These are phyloP conservation scores for Fusarium sp. DNA, from an alignment of 2,329 filamentous ascomycete genomes.

Conservation along the genomic window DNA sequence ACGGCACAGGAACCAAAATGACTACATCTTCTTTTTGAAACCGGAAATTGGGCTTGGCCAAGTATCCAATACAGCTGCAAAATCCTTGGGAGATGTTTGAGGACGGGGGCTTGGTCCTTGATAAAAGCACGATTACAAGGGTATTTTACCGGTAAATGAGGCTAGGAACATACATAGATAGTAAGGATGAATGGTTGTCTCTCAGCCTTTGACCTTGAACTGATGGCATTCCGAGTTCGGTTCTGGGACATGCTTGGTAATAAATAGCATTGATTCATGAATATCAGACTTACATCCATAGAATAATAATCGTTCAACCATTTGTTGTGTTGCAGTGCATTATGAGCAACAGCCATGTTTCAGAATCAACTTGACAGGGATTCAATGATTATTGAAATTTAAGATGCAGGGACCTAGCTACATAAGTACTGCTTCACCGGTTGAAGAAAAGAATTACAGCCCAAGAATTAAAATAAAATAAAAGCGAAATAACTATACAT, in stretches of 20 bases:
- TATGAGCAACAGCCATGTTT: neutral
- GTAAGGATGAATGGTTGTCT: neutral
- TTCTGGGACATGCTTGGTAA: neutral
- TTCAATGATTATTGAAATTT: neutral
- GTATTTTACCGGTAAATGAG: constrained; percentile 23
- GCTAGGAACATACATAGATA: neutral
- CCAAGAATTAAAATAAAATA: too few species aligned
- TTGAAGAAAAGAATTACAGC: neutral
- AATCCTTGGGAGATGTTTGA: constrained; percentile 24
- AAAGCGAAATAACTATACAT: neutral
- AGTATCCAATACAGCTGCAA: constrained; percentile 7
- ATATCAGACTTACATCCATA: neutral
- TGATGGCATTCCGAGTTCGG: neutral
- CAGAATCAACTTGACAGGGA: neutral
- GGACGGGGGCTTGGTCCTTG: constrained; percentile 12
- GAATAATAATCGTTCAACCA: neutral
- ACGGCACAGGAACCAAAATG: neutral
- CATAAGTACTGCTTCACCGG: neutral
- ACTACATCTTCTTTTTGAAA: constrained; percentile 26
- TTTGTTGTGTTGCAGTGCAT: neutral
- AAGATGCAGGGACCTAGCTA: neutral
- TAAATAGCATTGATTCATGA: neutral
- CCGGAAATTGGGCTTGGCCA: constrained; percentile 23
- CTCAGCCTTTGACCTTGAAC: neutral
- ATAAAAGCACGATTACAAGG: constrained; percentile 36